Base-by-base conservation (phyloP, 208 protist species). In the Trypanosoma platydactyli region DNA sequence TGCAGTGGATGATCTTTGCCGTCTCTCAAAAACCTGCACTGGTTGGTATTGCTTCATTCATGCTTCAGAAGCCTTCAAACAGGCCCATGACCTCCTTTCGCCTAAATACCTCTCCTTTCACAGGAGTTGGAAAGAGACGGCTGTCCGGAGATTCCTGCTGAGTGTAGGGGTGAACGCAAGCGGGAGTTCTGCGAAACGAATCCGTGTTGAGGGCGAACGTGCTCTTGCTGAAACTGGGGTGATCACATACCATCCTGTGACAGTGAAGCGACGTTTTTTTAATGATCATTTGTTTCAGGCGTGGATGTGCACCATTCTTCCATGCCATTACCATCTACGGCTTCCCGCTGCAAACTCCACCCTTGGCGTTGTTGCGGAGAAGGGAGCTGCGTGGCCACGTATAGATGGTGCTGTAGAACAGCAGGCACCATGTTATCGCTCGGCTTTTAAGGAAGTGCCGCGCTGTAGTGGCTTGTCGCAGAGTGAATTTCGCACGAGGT, bases 231-330 rank as follows among this genome's bases (percentile, higher is more conserved):
- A 64, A 30, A 22, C 13, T n/a, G 15, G 29, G 18, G 42, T 16
- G 3, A 49, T 63, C 42, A 27, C n/a, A 20, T 83, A 92, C 76
- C 35, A 16, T n/a, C 86, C 89, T 0, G 62, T 95, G 9, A 56
- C 71, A 0, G 80, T 92, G 45, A 58, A 51, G 41, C 89, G 84
- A 9, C 62, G 58, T 27, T 91, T 86, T 74, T 95, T 88, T 71
- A 83, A 79, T 73, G 89, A 92, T 60, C 71, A 87, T 7, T 79
- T 95, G 48, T 95, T 95, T 65, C 89, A 95, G 74, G 73, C 80
- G 56, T 93, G 89, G 89, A 84, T 95, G 82, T 95, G 89, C 79
- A 93, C 84, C 38, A 89, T 91, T 58, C 73, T 95, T 49, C 89
- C 89, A 3, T 67, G 76, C 7, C 59, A 88, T 63, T 92, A 95